Conservation (phyloP, 169 alveolate species). For the Plasmodium berghei region DNA sequence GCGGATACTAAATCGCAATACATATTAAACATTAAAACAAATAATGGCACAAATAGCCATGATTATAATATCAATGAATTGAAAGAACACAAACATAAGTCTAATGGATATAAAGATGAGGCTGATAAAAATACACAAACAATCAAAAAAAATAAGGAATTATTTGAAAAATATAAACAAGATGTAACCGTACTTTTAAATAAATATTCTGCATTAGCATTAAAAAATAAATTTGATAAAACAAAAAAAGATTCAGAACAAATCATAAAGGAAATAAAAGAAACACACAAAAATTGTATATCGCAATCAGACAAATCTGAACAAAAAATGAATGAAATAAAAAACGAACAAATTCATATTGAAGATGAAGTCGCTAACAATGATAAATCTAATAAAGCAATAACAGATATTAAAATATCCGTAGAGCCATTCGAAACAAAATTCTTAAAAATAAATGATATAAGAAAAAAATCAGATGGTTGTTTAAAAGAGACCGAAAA, state of each 20-base stretch:
- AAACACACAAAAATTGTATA: not conserved
- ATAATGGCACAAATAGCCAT: not conserved
- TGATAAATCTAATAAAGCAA: not conserved
- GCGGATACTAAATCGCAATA: not conserved
- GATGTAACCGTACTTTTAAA: not conserved
- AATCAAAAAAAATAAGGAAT: not conserved
- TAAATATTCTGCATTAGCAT: not conserved
- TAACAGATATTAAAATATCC: not conserved
- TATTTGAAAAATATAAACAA: not conserved
- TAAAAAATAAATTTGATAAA: slow-evolving; percentile 6
- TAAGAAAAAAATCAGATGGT: not conserved
- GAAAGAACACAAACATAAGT: not conserved
- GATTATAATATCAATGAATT: not conserved
- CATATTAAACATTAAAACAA: not conserved
- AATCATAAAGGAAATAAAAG: not conserved
- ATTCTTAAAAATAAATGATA: not conserved
- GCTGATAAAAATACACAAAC: not conserved
- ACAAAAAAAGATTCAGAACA: not conserved
- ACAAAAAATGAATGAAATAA: not conserved
- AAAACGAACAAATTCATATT: not conserved
- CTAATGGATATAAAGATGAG: not conserved
- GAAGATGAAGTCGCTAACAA: not conserved
- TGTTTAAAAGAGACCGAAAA: not conserved
- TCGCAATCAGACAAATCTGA: not conserved
- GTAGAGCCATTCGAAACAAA: not conserved